phyloP scores from a whole-genome alignment of 768 basidiomycete genomes.

The Naganishia antarctica region DNA sequence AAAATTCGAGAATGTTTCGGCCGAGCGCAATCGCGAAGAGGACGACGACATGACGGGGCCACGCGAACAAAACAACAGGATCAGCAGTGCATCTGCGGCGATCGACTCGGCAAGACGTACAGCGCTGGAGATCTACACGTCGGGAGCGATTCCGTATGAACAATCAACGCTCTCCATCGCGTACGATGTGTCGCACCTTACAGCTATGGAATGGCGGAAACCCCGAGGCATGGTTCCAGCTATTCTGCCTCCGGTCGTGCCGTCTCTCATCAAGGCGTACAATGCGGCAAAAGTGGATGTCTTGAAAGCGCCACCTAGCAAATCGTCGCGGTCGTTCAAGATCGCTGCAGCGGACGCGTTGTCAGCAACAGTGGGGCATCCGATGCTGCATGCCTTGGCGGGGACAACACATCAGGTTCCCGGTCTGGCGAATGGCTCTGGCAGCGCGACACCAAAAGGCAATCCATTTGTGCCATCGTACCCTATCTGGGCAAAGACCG shows the following conservation, averaged over 20 bases:
- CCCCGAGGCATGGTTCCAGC: background rate
- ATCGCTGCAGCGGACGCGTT: conserved; percentile 17
- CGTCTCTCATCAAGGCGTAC: conserved; percentile 24
- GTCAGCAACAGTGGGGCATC: conserved; percentile 11
- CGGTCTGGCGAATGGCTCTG: conserved; percentile 5
- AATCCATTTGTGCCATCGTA: conserved; percentile 24
- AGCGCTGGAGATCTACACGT: conserved; percentile 20
- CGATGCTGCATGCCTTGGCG: conserved; percentile 12
- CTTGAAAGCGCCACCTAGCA: conserved; percentile 13
- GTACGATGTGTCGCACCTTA: conserved; percentile 17
- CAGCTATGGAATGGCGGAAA: conserved; percentile 6
- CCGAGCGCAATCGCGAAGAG: background rate
- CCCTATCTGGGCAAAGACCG: conserved; percentile 20
- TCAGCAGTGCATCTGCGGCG: background rate
- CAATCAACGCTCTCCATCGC: conserved; percentile 19
- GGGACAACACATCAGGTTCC: conserved; percentile 21
- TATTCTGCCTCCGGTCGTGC: conserved; percentile 8
- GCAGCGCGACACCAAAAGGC: conserved; percentile 8
- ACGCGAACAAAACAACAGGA: background rate
- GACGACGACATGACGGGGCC: background rate
- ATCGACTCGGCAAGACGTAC: conserved; percentile 14
- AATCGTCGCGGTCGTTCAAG: conserved; percentile 18
- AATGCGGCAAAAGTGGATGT: conserved; percentile 11
- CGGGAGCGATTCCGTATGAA: conserved; percentile 21
- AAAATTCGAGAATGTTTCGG: background rate